Evolutionary conservation across 768 basidiomycete genomes (phyloP).

Genomic region (Baorangia bicolor): DNA sequence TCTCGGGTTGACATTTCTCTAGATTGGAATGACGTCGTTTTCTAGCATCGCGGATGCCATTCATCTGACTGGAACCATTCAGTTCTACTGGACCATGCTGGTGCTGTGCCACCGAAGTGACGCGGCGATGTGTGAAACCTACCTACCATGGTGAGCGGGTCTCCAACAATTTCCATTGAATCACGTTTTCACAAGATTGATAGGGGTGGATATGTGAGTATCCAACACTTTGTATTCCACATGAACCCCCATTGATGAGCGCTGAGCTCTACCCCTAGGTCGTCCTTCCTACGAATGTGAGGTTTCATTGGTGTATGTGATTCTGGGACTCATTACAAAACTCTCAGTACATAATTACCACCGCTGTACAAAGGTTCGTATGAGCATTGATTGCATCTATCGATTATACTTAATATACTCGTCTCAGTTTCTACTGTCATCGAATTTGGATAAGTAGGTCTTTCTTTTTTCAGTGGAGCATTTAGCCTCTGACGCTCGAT

Average conservation of each 20-base stretch:
- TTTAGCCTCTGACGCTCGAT: background rate
- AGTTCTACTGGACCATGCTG: conserved; percentile 6
- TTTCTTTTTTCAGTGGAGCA: background rate
- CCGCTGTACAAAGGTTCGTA: conserved; percentile 15
- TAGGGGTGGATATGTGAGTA: conserved; percentile 14
- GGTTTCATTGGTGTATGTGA: background rate
- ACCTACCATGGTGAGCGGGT: conserved; percentile 11
- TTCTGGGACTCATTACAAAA: background rate
- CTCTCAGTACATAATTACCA: conserved; percentile 3
- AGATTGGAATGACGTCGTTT: background rate
- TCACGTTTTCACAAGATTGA: background rate
- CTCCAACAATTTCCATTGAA: background rate
- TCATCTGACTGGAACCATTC: conserved; percentile 2
- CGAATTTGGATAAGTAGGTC: conserved; percentile 20
- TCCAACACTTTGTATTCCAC: too few species aligned
- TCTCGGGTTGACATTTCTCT: background rate
- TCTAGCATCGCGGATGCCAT: conserved; percentile 2
- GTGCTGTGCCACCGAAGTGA: conserved; percentile 4
- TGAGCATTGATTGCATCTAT: background rate
- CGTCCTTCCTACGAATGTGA: conserved; percentile 6
- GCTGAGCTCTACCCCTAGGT: background rate
- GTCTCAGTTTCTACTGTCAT: conserved; percentile 15
- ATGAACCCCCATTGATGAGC: background rate
- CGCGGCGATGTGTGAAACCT: background rate
- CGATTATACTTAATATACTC: background rate